phyloP scores from a whole-genome alignment of 805 yeast genomes.

The Kodamaea laetipori region DNA sequence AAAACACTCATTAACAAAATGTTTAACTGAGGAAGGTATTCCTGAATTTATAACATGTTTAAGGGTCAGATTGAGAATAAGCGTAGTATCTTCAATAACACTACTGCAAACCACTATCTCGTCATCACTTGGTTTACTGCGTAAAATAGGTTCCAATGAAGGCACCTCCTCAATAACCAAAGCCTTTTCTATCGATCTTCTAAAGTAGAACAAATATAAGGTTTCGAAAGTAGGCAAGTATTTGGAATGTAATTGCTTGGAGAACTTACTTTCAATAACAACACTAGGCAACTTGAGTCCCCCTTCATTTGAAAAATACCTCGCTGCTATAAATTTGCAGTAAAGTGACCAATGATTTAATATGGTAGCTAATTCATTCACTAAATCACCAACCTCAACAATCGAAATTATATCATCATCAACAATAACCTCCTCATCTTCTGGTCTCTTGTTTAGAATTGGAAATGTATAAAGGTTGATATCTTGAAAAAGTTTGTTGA shows the following conservation, averaged over 20 bases:
- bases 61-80: slow-evolving; percentile 69
- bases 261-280: slow-evolving; percentile 1
- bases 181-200: slow-evolving; percentile 81
- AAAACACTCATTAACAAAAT: slow-evolving; percentile 55
- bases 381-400: slow-evolving; percentile 64
- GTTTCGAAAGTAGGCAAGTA: slow-evolving; percentile 64
- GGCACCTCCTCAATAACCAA: slow-evolving; percentile 80
- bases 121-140: slow-evolving; percentile 31
- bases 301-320: slow-evolving; percentile 47
- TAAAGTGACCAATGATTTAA: slow-evolving; percentile 86
- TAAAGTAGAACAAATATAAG: slow-evolving; percentile 64
- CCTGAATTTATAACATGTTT: slow-evolving; percentile 73
- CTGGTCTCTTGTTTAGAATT: slow-evolving; percentile 21
- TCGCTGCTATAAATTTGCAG: slow-evolving; percentile 66
- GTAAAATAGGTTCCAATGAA: slow-evolving; percentile 39
- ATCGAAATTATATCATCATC: slow-evolving; percentile 48
- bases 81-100: slow-evolving; percentile 79
- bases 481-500: slow-evolving; percentile 58
- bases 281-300: slow-evolving; percentile 3
- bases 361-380: slow-evolving; percentile 73
- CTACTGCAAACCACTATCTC: slow-evolving; percentile 75
- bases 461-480: slow-evolving; percentile 51
- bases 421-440: slow-evolving; percentile 24
- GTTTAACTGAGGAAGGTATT: slow-evolving; percentile 55
- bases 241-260: slow-evolving; percentile 28